Evolutionary conservation across 2,329 filamentous ascomycete species (phyloP).

Genomic region (Bipolaris sorokiniana): DNA sequence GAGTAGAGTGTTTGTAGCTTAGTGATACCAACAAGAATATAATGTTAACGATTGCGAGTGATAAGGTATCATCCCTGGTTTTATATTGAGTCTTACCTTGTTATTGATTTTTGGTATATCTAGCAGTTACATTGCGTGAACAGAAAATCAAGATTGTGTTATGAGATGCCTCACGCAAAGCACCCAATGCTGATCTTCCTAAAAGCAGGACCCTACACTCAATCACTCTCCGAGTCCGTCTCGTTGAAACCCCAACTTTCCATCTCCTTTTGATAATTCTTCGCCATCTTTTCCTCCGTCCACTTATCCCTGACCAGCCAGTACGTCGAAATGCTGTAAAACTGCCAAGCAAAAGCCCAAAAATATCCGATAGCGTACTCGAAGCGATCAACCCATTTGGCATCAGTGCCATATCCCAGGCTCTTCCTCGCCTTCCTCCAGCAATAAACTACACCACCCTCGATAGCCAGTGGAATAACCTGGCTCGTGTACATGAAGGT

Average conservation of each 20-base stretch:
- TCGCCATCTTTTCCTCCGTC: constrained; percentile 15
- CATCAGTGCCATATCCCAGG: constrained; percentile 2
- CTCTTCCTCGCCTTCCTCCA: constrained; percentile 11
- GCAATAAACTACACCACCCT: constrained; percentile 12
- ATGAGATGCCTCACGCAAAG: not conserved
- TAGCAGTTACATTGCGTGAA: too few species aligned
- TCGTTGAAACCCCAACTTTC: constrained; percentile 1
- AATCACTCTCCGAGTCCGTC: not conserved
- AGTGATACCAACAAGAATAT: constrained; percentile 7
- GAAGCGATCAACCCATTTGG: not conserved
- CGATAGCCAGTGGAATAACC: constrained; percentile 26
- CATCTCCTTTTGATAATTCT: not conserved
- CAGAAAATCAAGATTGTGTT: too few species aligned
- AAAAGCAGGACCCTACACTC: not conserved
- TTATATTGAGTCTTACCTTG: too few species aligned
- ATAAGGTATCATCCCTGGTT: not conserved
- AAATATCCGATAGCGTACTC: constrained; percentile 23
- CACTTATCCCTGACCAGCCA: constrained; percentile 17
- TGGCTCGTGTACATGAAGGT: constrained; percentile 24
- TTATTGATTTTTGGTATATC: too few species aligned
- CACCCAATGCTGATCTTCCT: not conserved
- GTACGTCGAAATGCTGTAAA: constrained; percentile 28
- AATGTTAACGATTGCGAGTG: not conserved
- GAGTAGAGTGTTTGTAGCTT: constrained; percentile 3
- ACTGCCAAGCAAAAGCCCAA: constrained; percentile 26